Evolutionary conservation across 352 stramenopile species (phyloP).

Genomic region (Phytophthora europaea): DNA sequence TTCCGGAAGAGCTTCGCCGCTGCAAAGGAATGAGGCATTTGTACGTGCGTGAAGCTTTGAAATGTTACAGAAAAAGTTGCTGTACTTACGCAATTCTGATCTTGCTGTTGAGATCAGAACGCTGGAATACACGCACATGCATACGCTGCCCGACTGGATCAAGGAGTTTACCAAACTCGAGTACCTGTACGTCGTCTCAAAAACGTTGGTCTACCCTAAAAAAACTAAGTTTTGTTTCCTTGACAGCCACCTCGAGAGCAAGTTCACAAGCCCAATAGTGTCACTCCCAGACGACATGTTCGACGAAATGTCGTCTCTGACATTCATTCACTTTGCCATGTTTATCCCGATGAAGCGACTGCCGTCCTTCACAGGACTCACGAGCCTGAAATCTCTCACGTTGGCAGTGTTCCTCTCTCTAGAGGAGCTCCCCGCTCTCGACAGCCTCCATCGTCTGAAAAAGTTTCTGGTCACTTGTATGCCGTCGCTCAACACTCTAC

Average conservation of each 20-base stretch:
- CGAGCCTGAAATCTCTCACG: not conserved
- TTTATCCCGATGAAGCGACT: conserved; percentile 22
- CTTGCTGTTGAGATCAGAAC: not conserved
- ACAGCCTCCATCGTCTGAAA: conserved; percentile 15
- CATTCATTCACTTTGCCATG: conserved; percentile 33
- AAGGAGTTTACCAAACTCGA: conserved; percentile 42
- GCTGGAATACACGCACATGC: conserved; percentile 31
- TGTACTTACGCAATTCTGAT: too few species aligned
- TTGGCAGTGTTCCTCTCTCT: conserved; percentile 14
- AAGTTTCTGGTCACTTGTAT: conserved; percentile 18
- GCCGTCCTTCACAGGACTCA: conserved; percentile 3
- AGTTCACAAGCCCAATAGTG: not conserved
- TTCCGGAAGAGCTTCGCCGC: conserved; percentile 38
- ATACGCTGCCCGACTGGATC: conserved; percentile 33
- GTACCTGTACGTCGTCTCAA: conserved; percentile 27
- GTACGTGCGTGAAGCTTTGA: conserved; percentile 7
- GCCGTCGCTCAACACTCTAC: conserved; percentile 3
- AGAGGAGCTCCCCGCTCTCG: conserved; percentile 15
- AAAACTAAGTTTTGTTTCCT: not conserved
- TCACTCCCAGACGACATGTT: conserved; percentile 6
- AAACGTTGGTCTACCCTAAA: not conserved
- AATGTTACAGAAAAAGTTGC: too few species aligned
- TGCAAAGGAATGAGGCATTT: conserved; percentile 44
- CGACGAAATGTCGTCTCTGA: conserved; percentile 34
- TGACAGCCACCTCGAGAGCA: conserved; percentile 6